phyloP scores from a whole-genome alignment of 73 alveolate genomes.

The Blepharisma japonicum region DNA sequence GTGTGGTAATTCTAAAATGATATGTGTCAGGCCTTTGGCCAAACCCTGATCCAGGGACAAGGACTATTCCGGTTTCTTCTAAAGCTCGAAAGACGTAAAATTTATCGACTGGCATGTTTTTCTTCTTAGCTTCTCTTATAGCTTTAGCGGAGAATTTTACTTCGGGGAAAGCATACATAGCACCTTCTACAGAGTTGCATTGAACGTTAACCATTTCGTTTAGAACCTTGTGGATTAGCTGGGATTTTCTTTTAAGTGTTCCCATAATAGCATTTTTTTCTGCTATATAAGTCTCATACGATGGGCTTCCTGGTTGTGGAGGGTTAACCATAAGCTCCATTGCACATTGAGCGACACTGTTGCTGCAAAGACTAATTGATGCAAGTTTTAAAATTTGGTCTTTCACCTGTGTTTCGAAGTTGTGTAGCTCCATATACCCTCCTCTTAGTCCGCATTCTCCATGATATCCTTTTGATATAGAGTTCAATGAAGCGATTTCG shows the following conservation, averaged over 20 bases:
- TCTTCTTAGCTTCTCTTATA: slow-evolving; percentile 50
- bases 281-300: slow-evolving; percentile 46
- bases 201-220: slow-evolving; percentile 56
- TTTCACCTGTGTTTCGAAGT: slow-evolving; percentile 56
- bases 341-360: slow-evolving; percentile 70
- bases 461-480: slow-evolving; percentile 79
- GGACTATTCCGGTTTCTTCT: slow-evolving; percentile 80
- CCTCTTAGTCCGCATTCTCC: slow-evolving; percentile 97
- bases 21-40: slow-evolving; percentile 72
- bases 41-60: slow-evolving; percentile 91
- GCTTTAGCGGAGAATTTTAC: slow-evolving; percentile 56
- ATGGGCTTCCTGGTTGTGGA: slow-evolving; percentile 67
- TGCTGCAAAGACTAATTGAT: slow-evolving; percentile 75
- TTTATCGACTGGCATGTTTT: slow-evolving; percentile 60
- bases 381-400: slow-evolving; percentile 58
- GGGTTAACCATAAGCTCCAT: slow-evolving; percentile 57
- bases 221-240: slow-evolving; percentile 46
- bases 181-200: slow-evolving; percentile 79
- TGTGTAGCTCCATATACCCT: slow-evolving; percentile 70
- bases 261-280: slow-evolving; percentile 53
- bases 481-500: slow-evolving; percentile 67
- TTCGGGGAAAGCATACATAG: slow-evolving; percentile 85
- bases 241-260: slow-evolving; percentile 62
- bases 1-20: slow-evolving; percentile 85
- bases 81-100: slow-evolving; percentile 59